Evolutionary conservation across 2,329 filamentous ascomycete genomes (phyloP).

Genomic region (Diaporthe destruens): DNA sequence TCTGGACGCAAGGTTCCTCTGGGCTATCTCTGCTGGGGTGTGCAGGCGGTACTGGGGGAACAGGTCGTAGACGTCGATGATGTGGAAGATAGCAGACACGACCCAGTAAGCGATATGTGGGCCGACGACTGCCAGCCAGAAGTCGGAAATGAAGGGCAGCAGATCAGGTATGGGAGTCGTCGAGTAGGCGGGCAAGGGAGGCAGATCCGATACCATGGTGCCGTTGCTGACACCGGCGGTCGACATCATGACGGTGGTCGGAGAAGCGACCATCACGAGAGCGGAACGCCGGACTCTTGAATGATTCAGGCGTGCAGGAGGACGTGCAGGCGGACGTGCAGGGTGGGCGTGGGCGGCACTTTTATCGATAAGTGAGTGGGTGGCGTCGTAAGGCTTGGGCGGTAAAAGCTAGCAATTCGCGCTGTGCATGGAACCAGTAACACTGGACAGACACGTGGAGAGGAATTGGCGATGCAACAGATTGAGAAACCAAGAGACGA

Average conservation of each 20-base stretch:
- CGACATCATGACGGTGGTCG: slow-evolving; percentile 55
- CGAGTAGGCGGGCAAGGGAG: slow-evolving; percentile 87
- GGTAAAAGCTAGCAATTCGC: not conserved
- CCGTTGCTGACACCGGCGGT: slow-evolving; percentile 61
- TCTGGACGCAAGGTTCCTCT: slow-evolving; percentile 87
- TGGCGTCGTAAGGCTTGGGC: slow-evolving; percentile 17
- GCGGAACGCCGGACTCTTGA: slow-evolving; percentile 16
- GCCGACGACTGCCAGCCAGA: slow-evolving; percentile 79
- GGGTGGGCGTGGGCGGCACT: not conserved
- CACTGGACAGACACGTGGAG: not conserved
- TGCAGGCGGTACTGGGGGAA: slow-evolving; percentile 94
- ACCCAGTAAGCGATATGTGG: slow-evolving; percentile 91
- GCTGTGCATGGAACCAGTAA: not conserved
- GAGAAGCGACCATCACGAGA: slow-evolving; percentile 56
- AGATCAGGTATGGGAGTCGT: slow-evolving; percentile 78
- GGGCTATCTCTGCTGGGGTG: slow-evolving; percentile 90
- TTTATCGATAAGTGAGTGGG: slow-evolving; percentile 39
- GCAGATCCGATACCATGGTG: slow-evolving; percentile 73
- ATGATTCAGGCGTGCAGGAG: too few species aligned
- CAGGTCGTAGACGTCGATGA: slow-evolving; percentile 85
- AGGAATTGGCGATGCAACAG: not conserved
- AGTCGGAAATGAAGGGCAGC: slow-evolving; percentile 83
- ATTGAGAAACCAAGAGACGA: not conserved
- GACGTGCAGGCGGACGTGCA: not conserved
- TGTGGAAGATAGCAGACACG: slow-evolving; percentile 87